Evolutionary conservation across 371 early-diverging fungal species (phyloP).

Genomic region (Capillidium heterosporum): DNA sequence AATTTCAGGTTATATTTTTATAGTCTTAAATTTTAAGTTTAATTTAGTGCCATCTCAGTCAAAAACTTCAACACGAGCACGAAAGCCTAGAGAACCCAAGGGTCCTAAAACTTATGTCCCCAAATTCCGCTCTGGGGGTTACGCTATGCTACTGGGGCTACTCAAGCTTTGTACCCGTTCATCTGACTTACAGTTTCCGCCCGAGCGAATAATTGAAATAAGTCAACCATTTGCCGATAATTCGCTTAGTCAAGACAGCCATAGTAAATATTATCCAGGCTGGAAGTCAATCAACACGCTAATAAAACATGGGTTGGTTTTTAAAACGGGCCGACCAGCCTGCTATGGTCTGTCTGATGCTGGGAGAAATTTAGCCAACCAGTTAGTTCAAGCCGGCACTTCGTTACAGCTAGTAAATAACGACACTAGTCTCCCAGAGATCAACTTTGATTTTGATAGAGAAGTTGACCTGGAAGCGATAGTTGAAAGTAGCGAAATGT

Average conservation of each 20-base stretch:
- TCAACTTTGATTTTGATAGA: not conserved
- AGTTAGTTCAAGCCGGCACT: conserved; percentile 14
- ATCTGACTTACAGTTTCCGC: conserved; percentile 14
- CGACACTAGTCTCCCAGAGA: not conserved
- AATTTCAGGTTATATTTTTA: no score
- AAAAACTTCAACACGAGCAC: no score
- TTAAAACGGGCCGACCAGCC: conserved; percentile 33
- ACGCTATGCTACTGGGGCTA: conserved; percentile 67
- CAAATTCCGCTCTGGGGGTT: conserved; percentile 57
- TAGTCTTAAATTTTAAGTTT: no score
- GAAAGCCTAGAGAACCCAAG: conserved; percentile 8
- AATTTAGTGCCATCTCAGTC: no score
- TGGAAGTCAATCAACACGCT: conserved; percentile 62
- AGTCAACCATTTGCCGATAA: conserved; percentile 43
- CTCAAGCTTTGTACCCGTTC: conserved; percentile 16
- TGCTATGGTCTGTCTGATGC: conserved; percentile 53
- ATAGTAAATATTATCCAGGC: conserved; percentile 31
- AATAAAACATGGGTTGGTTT: conserved; percentile 41
- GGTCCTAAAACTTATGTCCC: conserved; percentile 44
- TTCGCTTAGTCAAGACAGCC: conserved; percentile 38
- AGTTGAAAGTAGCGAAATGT: not conserved
- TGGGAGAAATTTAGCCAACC: conserved; percentile 37
- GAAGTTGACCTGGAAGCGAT: not conserved
- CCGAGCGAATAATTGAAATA: conserved; percentile 30
- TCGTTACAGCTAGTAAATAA: not conserved